A percentile compares a stretch with the other conserved stretches of the same genome.
These are phyloP conservation scores for Pythium diclinum DNA, from an alignment of 352 stramenopile genomes.

Conservation along the genomic window DNA sequence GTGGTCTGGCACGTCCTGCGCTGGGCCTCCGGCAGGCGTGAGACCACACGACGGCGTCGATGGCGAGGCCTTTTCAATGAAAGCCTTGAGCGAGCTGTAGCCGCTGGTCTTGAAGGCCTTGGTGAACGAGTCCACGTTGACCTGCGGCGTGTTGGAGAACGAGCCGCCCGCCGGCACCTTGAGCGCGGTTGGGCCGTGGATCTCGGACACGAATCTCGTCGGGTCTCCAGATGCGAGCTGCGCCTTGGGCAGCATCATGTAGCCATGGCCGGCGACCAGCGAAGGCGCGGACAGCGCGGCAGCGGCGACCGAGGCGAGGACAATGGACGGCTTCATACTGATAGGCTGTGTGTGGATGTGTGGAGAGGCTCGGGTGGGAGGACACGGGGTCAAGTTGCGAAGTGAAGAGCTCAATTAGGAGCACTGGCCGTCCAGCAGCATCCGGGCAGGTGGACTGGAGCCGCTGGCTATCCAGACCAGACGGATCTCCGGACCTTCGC, in stretches of 20 bases:
- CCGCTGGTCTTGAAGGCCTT: conserved; percentile 26
- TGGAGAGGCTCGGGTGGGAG: not conserved
- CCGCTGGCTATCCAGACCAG: not conserved
- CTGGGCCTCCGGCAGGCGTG: conserved; percentile 3
- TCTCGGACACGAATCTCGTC: conserved; percentile 16
- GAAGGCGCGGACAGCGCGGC: conserved; percentile 5
- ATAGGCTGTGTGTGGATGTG: too few relatives aligned
- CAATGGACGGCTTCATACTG: conserved; percentile 10
- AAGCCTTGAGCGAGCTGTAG: conserved; percentile 30
- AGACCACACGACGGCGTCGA: conserved; percentile 21
- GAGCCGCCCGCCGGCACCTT: conserved; percentile 42
- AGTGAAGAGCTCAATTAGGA: not conserved
- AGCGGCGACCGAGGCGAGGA: conserved; percentile 10
- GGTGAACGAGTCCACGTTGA: conserved; percentile 29
- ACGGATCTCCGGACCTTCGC: not conserved
- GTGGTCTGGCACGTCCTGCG: conserved; percentile 18
- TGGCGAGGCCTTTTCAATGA: conserved; percentile 25
- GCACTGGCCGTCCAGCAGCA: too few relatives aligned
- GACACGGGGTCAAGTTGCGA: not conserved
- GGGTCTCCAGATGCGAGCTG: conserved; percentile 15
- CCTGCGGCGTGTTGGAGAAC: conserved; percentile 28
- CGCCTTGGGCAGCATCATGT: conserved; percentile 20
- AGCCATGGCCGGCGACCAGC: conserved; percentile 15
- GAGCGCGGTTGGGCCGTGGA: conserved; percentile 36
- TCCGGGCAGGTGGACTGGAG: too few relatives aligned